A percentile compares a stretch with the other conserved stretches of the same genome.
Conservation (phyloP, 2,329 filamentous ascomycete genomes). For the Parastagonospora avenae region DNA sequence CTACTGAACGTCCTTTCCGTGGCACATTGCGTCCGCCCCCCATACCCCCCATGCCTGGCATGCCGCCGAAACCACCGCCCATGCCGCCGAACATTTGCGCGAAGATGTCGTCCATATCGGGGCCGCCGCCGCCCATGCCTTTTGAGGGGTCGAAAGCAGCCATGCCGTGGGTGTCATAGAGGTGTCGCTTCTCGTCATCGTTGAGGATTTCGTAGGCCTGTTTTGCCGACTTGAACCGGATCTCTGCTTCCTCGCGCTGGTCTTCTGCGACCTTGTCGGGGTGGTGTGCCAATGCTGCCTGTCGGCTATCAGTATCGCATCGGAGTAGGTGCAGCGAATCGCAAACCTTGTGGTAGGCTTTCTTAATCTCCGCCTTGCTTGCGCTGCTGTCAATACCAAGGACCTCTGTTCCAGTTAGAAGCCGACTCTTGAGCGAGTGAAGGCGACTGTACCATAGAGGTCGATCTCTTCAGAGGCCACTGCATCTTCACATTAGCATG, state of each 20-base stretch:
- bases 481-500: conserved; percentile 18
- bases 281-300: conserved; percentile 87
- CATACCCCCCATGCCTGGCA: conserved; percentile 55
- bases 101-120: conserved; percentile 90
- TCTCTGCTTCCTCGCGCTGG: conserved; percentile 82
- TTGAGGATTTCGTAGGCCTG: conserved; percentile 97
- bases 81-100: conserved; percentile 81
- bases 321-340: background rate
- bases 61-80: conserved; percentile 65
- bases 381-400: conserved; percentile 76
- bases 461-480: conserved; percentile 58
- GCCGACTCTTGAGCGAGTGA: background rate
- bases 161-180: conserved; percentile 97
- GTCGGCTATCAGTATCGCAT: conserved; percentile 8
- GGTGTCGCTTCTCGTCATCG: conserved; percentile 89
- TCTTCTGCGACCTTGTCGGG: conserved; percentile 94
- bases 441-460: conserved; percentile 57
- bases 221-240: conserved; percentile 89
- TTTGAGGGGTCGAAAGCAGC: conserved; percentile 84
- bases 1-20: conserved; percentile 78
- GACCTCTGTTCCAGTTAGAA: conserved; percentile 65
- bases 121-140: conserved; percentile 62
- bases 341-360: conserved; percentile 90
- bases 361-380: conserved; percentile 83
- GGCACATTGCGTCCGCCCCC: conserved; percentile 59